phyloP scores from a whole-genome alignment of 1,284 basidiomycete species.

The Tilletia setariae region DNA sequence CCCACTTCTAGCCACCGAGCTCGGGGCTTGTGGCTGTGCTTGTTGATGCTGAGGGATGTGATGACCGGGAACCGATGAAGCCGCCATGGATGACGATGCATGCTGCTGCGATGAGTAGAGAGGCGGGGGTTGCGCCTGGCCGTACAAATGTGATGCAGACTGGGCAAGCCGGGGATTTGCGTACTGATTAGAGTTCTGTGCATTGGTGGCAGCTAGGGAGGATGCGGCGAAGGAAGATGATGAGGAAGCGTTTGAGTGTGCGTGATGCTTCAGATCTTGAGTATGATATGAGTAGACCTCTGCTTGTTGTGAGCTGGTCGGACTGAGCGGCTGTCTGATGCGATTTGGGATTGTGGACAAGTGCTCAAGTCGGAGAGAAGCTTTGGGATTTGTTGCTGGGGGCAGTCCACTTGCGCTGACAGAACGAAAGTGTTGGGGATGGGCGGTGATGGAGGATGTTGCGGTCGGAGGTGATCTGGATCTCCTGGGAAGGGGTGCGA shows the following conservation, averaged over 20 bases:
- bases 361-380: background rate
- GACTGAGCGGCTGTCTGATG: conserved; percentile 15
- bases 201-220: background rate
- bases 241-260: background rate
- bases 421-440: background rate
- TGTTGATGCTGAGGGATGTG: background rate
- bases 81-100: too few relatives aligned
- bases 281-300: background rate
- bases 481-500: conserved; percentile 2
- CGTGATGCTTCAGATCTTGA: too few relatives aligned
- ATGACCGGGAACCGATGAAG: background rate
- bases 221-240: background rate
- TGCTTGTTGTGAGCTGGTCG: background rate
- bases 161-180: background rate
- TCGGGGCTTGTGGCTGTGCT: background rate
- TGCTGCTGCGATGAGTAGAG: too few relatives aligned
- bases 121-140: background rate
- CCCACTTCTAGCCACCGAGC: background rate
- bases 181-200: too few relatives aligned
- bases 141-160: background rate
- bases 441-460: background rate
- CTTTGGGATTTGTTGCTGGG: background rate
- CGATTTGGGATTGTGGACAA: background rate
- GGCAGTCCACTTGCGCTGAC: background rate
- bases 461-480: background rate